A percentile compares a stretch with the other conserved stretches of the same genome.
Evolutionary conservation across 352 stramenopile species (phyloP).

Genomic region (Stramenopiles sp.): DNA sequence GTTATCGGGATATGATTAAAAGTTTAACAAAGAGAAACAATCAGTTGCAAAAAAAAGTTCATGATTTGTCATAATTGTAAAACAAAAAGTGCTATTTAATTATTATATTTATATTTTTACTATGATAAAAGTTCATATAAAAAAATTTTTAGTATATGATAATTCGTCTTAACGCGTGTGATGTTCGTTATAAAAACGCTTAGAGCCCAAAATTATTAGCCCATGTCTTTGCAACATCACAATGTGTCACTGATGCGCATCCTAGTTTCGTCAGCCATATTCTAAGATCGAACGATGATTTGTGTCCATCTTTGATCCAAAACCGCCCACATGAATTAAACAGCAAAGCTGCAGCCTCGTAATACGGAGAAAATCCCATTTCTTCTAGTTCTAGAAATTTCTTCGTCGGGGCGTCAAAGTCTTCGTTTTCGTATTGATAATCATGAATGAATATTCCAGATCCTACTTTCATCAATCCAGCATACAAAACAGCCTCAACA

Average conservation of each 20-base stretch:
- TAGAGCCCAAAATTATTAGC: background rate
- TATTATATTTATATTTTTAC: too few species aligned
- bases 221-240: background rate
- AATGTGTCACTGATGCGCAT: background rate
- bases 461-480: background rate
- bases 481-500: background rate
- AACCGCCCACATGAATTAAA: background rate
- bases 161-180: too few species aligned
- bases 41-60: background rate
- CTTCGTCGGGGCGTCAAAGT: background rate
- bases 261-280: background rate
- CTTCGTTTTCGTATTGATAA: background rate
- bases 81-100: background rate
- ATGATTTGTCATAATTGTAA: background rate
- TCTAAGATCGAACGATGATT: background rate
- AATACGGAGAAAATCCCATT: background rate
- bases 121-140: too few species aligned
- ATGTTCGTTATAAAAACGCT: too few species aligned
- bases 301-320: background rate
- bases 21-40: background rate
- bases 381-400: background rate
- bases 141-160: too few species aligned
- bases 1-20: background rate
- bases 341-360: background rate
- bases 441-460: background rate